phyloP scores from a whole-genome alignment of 192 early-diverging fungal species.

The Haplosporangium gracile region DNA sequence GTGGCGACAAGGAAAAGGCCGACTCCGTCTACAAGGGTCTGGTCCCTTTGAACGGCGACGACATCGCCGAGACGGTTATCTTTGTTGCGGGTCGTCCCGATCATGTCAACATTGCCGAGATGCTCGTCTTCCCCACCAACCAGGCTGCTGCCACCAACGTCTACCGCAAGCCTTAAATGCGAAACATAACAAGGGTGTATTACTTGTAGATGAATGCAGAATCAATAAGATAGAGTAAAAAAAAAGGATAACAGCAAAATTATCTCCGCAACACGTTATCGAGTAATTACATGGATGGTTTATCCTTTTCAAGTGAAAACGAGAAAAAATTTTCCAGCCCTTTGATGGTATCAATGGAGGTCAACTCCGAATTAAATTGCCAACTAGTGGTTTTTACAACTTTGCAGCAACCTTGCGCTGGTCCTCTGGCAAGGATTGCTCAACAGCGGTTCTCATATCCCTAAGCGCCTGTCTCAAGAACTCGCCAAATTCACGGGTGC shows the following conservation, averaged over 20 bases:
- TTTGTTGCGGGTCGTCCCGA: slow-evolving; percentile 82
- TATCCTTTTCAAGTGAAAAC: neutral
- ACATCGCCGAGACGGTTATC: slow-evolving; percentile 78
- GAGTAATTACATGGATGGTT: neutral
- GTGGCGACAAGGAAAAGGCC: slow-evolving; percentile 74
- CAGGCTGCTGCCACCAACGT: slow-evolving; percentile 51
- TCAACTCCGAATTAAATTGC: neutral
- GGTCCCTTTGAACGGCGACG: slow-evolving; percentile 42
- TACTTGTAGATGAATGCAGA: neutral
- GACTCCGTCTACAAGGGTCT: slow-evolving; percentile 83
- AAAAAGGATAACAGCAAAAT: slow-evolving; percentile 1
- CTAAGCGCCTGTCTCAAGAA: slow-evolving; percentile 34
- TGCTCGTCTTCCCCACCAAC: slow-evolving; percentile 62
- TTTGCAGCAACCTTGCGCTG: slow-evolving; percentile 40
- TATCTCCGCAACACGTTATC: neutral
- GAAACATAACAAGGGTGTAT: neutral
- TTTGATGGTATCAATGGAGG: neutral
- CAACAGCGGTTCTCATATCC: slow-evolving; percentile 41
- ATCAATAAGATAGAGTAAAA: neutral
- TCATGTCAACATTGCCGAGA: slow-evolving; percentile 82
- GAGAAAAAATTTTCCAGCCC: neutral
- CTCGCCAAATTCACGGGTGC: slow-evolving; percentile 42
- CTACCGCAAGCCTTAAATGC: slow-evolving; percentile 43
- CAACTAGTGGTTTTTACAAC: slow-evolving; percentile 4
- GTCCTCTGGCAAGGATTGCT: slow-evolving; percentile 45